Percentiles rank a stretch among this genome's conserved stretches.
These are phyloP conservation scores for Globisporangium mamillatum DNA, from an alignment of 352 stramenopile genomes.

Conservation along the genomic window DNA sequence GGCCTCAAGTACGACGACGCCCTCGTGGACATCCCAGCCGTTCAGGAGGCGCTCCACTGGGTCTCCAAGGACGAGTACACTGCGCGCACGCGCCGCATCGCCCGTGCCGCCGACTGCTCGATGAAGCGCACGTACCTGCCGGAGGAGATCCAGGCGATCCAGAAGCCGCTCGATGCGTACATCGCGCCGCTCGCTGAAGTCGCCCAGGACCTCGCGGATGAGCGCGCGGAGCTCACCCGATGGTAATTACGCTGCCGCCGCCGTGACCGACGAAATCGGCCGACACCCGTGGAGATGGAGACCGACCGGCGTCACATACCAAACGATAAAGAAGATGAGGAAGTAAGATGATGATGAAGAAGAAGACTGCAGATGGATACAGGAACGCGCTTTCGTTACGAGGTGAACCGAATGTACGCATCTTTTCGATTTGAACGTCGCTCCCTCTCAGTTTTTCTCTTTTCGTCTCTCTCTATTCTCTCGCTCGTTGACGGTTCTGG, in stretches of 20 bases:
- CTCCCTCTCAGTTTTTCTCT: neutral
- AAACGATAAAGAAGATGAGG: slow-evolving; percentile 3
- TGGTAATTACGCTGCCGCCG: slow-evolving; percentile 50
- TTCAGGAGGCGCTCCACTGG: slow-evolving; percentile 82
- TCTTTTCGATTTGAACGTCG: slow-evolving; percentile 1
- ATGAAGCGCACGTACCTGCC: slow-evolving; percentile 84
- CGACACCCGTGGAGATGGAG: neutral
- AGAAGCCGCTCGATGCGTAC: slow-evolving; percentile 80
- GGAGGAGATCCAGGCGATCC: slow-evolving; percentile 85
- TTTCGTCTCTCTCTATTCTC: neutral
- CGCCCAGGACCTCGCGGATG: slow-evolving; percentile 58
- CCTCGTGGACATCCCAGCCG: slow-evolving; percentile 76
- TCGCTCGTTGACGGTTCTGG: slow-evolving; percentile 11
- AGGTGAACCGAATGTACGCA: slow-evolving; percentile 6
- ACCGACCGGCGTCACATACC: neutral
- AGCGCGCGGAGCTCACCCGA: slow-evolving; percentile 77
- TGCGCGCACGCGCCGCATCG: slow-evolving; percentile 75
- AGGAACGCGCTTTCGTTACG: neutral
- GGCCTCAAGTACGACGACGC: slow-evolving; percentile 87
- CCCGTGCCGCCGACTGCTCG: slow-evolving; percentile 77
- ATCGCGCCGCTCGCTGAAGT: slow-evolving; percentile 50
- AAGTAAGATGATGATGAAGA: neutral
- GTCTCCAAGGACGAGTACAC: slow-evolving; percentile 75
- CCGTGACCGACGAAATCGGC: slow-evolving; percentile 1
- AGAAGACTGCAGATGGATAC: slow-evolving; percentile 1